Conservation (phyloP, 768 basidiomycete species). For the Termitomyces sp. region DNA sequence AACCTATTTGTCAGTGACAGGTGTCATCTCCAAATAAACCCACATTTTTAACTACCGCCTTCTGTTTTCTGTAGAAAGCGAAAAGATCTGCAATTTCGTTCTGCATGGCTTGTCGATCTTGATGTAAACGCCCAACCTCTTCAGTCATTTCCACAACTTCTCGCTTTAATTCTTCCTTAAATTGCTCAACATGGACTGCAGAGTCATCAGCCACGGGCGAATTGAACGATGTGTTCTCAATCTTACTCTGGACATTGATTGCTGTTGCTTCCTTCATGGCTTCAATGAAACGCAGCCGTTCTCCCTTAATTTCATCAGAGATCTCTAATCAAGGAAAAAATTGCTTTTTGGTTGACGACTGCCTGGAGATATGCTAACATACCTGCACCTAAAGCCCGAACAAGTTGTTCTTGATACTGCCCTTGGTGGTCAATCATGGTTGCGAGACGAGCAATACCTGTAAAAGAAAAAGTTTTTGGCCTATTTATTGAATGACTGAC, state of each 20-base stretch:
- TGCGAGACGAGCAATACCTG: constrained; percentile 30
- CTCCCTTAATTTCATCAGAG: constrained; percentile 80
- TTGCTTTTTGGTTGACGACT: not conserved
- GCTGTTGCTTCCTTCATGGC: constrained; percentile 94
- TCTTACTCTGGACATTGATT: constrained; percentile 76
- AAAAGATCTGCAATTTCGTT: constrained; percentile 73
- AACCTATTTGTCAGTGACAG: not conserved
- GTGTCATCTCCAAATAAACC: not conserved
- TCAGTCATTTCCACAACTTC: constrained; percentile 74
- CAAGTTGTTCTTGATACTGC: constrained; percentile 67
- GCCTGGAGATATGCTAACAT: not conserved
- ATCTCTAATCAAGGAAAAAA: constrained; percentile 47
- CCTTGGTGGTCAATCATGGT: constrained; percentile 66
- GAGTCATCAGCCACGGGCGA: not conserved
- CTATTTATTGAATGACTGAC: not conserved
- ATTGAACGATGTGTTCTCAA: not conserved
- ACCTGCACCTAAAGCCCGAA: constrained; percentile 67
- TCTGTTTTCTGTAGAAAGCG: constrained; percentile 68
- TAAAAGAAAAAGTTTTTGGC: not conserved
- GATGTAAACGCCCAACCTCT: constrained; percentile 66
- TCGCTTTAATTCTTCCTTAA: constrained; percentile 74
- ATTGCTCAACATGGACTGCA: constrained; percentile 80
- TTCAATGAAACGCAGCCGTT: constrained; percentile 82
- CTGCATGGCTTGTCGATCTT: constrained; percentile 62
- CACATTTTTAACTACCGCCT: constrained; percentile 23